Base-by-base conservation (phyloP, 2,329 filamentous ascomycete genomes). In the Rhytidhysteron rufulum region DNA sequence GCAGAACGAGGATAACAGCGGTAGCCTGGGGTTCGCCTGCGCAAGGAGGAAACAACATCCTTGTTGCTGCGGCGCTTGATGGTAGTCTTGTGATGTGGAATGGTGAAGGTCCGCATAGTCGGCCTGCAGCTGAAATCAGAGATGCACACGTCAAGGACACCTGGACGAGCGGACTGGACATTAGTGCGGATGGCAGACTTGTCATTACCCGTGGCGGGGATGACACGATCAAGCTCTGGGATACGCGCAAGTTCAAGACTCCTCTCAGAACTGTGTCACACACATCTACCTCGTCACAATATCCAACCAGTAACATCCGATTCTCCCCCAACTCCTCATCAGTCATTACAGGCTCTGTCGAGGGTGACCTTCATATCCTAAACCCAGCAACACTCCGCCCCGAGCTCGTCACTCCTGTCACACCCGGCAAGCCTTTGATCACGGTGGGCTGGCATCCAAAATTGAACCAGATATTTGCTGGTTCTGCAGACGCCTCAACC, bases 401-500 rank as follows among this genome's bases (percentile, higher is more conserved):
- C 1, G 90, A 96, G 60, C 80, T 88, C 21, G 82, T 91, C 41
- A 95, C 91, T 3, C 85, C 88, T 3, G 81, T 98, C n/a, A 96
- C 91, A 0, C 84, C 88, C 1, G 85, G 85, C 11, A 86, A 83
- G 5, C 79, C 91, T 1, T 70, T 98, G 7, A 86, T 97, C 46
- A 82, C 83, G 2, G 88, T 95, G 19, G 74, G 86, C 47, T 98
- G 93, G 93, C 91, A 98, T 58, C 77, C 86, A 16, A 95, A 89
- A 65, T 81, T 98, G 58, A 97, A 98, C 62, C 93, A 98, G 60
- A 95, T 98, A 56, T 68, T 97, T 48, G 95, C 91, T 7, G 91
- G 90, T 43, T 96, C 91, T 33, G 88, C 88, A 38, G 95, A 96
- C 58, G 83, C 84, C 41, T 86, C 94, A 65, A 89, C 86, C 0